Base-by-base conservation (phyloP, 768 basidiomycete species). In the Glaciozyma antarctica region DNA sequence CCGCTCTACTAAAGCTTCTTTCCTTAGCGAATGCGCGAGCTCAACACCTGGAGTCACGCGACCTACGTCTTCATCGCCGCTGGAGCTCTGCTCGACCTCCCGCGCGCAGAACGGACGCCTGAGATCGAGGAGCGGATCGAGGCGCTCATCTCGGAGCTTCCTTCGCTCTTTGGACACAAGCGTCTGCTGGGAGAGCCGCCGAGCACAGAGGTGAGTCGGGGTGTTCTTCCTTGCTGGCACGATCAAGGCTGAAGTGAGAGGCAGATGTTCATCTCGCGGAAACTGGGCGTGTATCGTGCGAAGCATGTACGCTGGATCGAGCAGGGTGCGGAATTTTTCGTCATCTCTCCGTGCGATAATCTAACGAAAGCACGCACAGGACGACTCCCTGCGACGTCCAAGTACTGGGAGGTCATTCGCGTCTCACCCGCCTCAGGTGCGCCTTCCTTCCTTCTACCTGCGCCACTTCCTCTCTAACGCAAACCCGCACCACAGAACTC, bases 41-140 rank as follows among this genome's bases (percentile, higher is more conserved):
- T 58, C 19, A 58, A 58, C 57, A n/a, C 57, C 16, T 58, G 57
- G 57, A 43, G 38, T 47, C 57, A 58, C 57, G 56, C 56, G 5
- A 57, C 26, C 24, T 60, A 65, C 59, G 45, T 65, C 60, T 30
- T 61, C 9, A 49, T 65, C 45, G 60, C 59, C 7, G 60, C 62
- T 2, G 68, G 69, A 9, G 59, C 69, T 1, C 66, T 70, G 32
- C 48, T 67, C 63, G 69, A 70, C 30, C 61, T 21, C 1, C 28
- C 47, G 15, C 8, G 17, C 28, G 58, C 24, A 16, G 2, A 51
- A 7, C 60, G 38, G 12, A 43, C 63, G 1, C 63, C 63, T 2
- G 66, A 60, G 9, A 30, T 70, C 54, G 44, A 44, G 56, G 21
- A 47, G 16, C 66, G 61, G 22, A 30, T 64, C 32, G 34, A 60